phyloP scores from a whole-genome alignment of 768 basidiomycete genomes.

The Tricholoma flavovirens region DNA sequence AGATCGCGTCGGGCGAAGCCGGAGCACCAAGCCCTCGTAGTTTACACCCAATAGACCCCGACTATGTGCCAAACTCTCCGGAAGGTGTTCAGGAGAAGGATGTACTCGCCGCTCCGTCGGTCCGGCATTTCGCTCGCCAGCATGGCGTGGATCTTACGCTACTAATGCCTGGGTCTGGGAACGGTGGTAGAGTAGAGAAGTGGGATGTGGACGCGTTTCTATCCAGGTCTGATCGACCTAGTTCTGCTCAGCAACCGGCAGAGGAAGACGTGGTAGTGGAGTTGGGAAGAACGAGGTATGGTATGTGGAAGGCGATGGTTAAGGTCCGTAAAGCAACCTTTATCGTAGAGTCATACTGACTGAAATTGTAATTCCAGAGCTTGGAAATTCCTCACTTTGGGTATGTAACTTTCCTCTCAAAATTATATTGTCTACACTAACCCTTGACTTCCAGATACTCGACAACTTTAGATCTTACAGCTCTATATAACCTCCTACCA shows the following conservation, averaged over 20 bases:
- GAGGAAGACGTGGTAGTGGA: slow-evolving; percentile 57
- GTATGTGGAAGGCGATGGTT: slow-evolving; percentile 89
- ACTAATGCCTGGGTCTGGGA: slow-evolving; percentile 65
- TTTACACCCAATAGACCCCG: slow-evolving; percentile 64
- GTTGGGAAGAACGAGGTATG: slow-evolving; percentile 68
- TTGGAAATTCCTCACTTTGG: slow-evolving; percentile 85
- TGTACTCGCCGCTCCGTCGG: slow-evolving; percentile 69
- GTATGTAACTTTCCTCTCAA: slow-evolving; percentile 27
- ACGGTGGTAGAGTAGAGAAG: slow-evolving; percentile 69
- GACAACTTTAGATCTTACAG: slow-evolving; percentile 69
- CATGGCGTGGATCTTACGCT: slow-evolving; percentile 53
- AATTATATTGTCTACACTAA: neutral
- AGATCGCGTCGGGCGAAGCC: slow-evolving; percentile 7
- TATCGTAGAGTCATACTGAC: neutral
- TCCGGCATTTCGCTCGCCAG: slow-evolving; percentile 70
- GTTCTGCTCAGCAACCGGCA: slow-evolving; percentile 11
- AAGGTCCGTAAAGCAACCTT: slow-evolving; percentile 43
- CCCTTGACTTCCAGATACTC: slow-evolving; percentile 46
- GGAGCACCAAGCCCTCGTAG: slow-evolving; percentile 16
- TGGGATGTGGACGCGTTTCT: slow-evolving; percentile 66
- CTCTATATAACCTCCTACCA: slow-evolving; percentile 57
- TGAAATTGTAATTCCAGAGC: slow-evolving; percentile 41
- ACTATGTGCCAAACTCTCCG: slow-evolving; percentile 19
- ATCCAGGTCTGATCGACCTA: slow-evolving; percentile 13
- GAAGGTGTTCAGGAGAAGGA: slow-evolving; percentile 18